Base-by-base conservation (phyloP, 495 filamentous ascomycete genomes). In the Sordaria brevicollis region DNA sequence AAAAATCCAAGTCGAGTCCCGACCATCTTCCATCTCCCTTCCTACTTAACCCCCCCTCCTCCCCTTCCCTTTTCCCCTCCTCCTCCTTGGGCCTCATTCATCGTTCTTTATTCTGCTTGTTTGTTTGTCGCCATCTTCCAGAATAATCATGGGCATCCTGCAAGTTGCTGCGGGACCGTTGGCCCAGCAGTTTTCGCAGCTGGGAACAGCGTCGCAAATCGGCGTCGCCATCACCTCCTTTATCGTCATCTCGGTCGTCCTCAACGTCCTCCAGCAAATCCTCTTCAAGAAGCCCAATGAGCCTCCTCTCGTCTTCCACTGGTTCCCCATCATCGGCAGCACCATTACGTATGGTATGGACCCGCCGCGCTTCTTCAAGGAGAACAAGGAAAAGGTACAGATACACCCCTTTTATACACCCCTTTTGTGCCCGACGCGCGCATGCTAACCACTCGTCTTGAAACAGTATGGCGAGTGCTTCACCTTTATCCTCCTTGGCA, bases 291-390 rank as follows among this genome's bases (percentile, higher is more conserved):
- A 90, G 70, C 85, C 87, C 65, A 89, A 88, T 76, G 89, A 93
- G 75, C 92, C 92, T 13, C 92, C 92, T 5, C 71, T 94, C 13
- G 91, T 95, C 49, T 95, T 94, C 75, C 91, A 94, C 80, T 93
- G 88, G 88, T 86, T 95, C 73, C 92, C 92, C 5, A 76, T 94
- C 49, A 79, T 95, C 74, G 92, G 92, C 25, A 94, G 86, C 77
- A 93, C 92, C 65, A 81, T 95, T 65, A 85, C 82, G 19, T 95
- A 95, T 80, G 92, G 92, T 71, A 94, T 92, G 81, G 91, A 95
- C 75, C 92, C 92, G 9, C 92, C 91, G 72, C 84, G 81, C 25
- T 95, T 94, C 81, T 93, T 93, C 80, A 85, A 86, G 69, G 82
- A 86, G 35, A 90, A 87, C 81, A 86, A 85, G 72, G 75, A 84